Conservation (phyloP, 2,329 filamentous ascomycete species). For the Chrysoporthe puriensis region DNA sequence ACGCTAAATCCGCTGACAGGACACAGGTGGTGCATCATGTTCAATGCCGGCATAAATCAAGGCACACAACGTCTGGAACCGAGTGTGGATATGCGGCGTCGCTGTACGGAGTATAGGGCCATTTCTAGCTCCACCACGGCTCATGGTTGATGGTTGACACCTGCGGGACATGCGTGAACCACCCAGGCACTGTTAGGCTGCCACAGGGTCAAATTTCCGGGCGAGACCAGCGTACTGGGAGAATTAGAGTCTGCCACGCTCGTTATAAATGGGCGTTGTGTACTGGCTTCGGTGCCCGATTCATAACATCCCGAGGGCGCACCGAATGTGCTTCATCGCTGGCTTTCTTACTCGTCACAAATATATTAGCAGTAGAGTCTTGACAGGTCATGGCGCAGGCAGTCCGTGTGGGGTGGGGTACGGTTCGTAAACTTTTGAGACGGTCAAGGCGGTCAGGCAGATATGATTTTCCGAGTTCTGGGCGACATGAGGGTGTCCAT, state of each 20-base stretch:
- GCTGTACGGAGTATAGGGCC: not conserved
- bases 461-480: not conserved
- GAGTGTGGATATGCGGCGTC: not conserved
- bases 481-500: too few relatives aligned
- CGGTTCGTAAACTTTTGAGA: not conserved
- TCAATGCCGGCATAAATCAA: conserved; percentile 5
- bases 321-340: not conserved
- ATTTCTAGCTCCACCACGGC: not conserved
- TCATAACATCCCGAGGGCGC: not conserved
- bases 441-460: not conserved
- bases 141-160: conserved; percentile 9
- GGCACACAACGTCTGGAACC: conserved; percentile 3
- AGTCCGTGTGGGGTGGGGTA: not conserved
- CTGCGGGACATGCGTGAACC: conserved; percentile 5
- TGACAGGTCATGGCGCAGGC: not conserved
- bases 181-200: not conserved
- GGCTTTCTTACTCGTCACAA: not conserved
- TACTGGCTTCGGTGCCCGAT: not conserved
- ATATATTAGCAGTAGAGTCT: not conserved
- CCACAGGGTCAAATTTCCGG: not conserved
- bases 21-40: not conserved
- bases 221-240: not conserved
- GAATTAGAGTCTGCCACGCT: not conserved
- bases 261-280: not conserved
- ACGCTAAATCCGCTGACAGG: conserved; percentile 1